Evolutionary conservation across 1,284 basidiomycete species (phyloP).

Genomic region (Pseudozyma pruni): DNA sequence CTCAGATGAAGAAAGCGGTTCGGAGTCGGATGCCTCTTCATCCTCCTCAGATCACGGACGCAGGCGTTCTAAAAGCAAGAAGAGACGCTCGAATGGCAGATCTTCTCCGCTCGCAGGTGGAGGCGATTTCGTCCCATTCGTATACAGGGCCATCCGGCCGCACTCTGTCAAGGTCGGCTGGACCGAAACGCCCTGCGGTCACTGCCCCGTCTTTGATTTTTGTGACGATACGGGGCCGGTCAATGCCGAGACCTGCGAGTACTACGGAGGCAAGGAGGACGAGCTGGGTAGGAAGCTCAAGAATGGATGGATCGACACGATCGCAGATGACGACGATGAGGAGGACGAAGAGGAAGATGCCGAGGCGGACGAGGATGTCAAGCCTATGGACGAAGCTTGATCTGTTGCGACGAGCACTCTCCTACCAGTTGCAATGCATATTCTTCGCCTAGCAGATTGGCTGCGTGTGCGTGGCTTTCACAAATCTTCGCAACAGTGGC

Average conservation of each 20-base stretch:
- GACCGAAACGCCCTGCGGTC: conserved; percentile 59
- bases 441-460: not conserved
- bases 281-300: conserved; percentile 40
- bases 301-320: conserved; percentile 46
- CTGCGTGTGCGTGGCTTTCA: too few relatives aligned
- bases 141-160: conserved; percentile 56
- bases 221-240: conserved; percentile 59
- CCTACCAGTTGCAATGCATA: not conserved
- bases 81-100: conserved; percentile 30
- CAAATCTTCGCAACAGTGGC: too few relatives aligned
- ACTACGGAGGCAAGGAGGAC: conserved; percentile 51
- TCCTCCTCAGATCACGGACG: conserved; percentile 24
- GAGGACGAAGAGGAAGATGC: conserved; percentile 24
- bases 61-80: conserved; percentile 22
- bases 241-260: conserved; percentile 57
- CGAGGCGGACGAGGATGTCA: conserved; percentile 6
- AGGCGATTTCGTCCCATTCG: conserved; percentile 36
- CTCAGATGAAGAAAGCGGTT: conserved; percentile 20
- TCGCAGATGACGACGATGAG: conserved; percentile 26
- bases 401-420: not conserved
- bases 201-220: conserved; percentile 63
- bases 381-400: conserved; percentile 1
- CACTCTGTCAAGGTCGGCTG: conserved; percentile 48
- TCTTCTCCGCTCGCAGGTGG: conserved; percentile 9
- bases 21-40: conserved; percentile 27